Base-by-base conservation (phyloP, 352 stramenopile species). In the Hyaloperonospora arabidopsidis region DNA sequence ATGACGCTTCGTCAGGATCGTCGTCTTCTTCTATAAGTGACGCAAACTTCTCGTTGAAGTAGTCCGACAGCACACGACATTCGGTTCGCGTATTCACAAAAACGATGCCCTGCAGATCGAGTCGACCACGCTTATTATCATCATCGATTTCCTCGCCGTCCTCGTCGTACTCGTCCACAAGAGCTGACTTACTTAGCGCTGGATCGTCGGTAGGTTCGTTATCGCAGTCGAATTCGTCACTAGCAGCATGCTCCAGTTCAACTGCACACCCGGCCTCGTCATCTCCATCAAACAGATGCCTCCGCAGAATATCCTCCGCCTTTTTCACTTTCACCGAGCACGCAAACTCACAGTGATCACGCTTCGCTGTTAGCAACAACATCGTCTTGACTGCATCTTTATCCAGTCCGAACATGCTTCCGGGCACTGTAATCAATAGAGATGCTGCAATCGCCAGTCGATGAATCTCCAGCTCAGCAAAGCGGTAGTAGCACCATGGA, bases 81-180 rank as follows among this genome's bases (percentile, higher is more conserved):
- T 92, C 84, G 19, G 74, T 72, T n/a, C 86, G 76, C 17, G 78
- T 89, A 40, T 87, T 75, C 11, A 94, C 84, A 49, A 94, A 94
- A 38, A 95, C 62, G 28, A 95, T 92, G 17, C 82, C 83, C 39
- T 89, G 76, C n/a, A 86, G 54, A 52, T 55, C 50, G 43, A 68
- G 52, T 18, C 46, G 46, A 21, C 23, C 22, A 14, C 29, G 0
- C 1, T 54, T 59, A 14, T 54, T 59, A 14, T 3, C 47, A 8
- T 21, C 28, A 45, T 41, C n/a, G 2, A 1, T 12, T n/a, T 65
- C n/a, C 22, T 56, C 41, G 18, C n/a, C 29, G 1, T 51, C 19
- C 17, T 46, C 49, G 36, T 36, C 29, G 1, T 51, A n/a, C 17
- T 46, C 49, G 36, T 36, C 18, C 2, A 17, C 18, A 54, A n/a